Evolutionary conservation across 1,139 yeast species (phyloP).

Genomic region (Debaryomyces fabryi): DNA sequence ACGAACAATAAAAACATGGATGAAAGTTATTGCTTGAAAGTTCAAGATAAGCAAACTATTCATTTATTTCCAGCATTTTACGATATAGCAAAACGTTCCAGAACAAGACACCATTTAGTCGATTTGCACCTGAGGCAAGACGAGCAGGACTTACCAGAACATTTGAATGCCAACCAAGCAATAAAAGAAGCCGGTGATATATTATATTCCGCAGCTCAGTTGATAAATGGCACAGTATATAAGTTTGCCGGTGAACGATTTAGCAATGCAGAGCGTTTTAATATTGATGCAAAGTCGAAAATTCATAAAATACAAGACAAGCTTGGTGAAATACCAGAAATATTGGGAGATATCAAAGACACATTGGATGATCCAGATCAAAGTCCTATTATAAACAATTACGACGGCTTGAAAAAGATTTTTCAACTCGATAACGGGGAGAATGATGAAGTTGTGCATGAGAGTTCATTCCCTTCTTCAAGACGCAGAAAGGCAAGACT

Average conservation of each 20-base stretch:
- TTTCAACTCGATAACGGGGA: background rate
- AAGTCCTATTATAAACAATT: background rate
- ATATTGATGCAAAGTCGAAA: slow-evolving; percentile 24
- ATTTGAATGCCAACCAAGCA: slow-evolving; percentile 19
- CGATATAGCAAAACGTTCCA: slow-evolving; percentile 12
- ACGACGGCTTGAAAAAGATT: background rate
- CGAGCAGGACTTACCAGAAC: background rate
- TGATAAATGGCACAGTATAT: slow-evolving; percentile 22
- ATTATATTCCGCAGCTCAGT: slow-evolving; percentile 18
- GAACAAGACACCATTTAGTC: background rate
- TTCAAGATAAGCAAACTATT: slow-evolving; percentile 30
- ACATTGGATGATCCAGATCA: background rate
- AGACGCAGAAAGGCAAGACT: background rate
- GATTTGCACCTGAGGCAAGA: background rate
- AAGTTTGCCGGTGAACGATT: slow-evolving; percentile 27
- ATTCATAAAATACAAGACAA: slow-evolving; percentile 18
- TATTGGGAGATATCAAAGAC: background rate
- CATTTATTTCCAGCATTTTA: slow-evolving; percentile 35
- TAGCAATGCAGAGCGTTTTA: slow-evolving; percentile 20
- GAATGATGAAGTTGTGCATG: background rate
- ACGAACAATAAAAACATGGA: slow-evolving; percentile 21
- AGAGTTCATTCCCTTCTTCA: background rate
- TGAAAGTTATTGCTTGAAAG: slow-evolving; percentile 42
- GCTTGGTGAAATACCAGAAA: background rate
- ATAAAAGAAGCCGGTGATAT: slow-evolving; percentile 27